phyloP scores from a whole-genome alignment of 495 filamentous ascomycete genomes.

The Xylaria longipes region DNA sequence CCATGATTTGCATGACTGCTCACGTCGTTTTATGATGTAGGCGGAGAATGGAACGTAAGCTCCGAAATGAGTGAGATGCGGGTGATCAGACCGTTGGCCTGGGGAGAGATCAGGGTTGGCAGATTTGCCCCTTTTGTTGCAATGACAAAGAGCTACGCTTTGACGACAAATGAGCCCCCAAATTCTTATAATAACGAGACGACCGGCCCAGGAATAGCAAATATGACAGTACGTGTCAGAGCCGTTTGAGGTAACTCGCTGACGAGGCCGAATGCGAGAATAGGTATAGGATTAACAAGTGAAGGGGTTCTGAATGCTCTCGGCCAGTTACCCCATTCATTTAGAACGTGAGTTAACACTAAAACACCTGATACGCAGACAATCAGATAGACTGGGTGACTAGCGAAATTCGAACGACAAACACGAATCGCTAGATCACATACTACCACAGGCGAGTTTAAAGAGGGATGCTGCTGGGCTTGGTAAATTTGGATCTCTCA shows the following conservation, averaged over 20 bases:
- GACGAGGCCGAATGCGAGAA: background rate
- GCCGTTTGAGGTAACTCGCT: background rate
- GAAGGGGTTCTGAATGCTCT: background rate
- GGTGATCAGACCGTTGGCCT: constrained; percentile 26
- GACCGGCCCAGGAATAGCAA: background rate
- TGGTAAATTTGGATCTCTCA: constrained; percentile 13
- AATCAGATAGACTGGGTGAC: background rate
- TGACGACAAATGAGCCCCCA: background rate
- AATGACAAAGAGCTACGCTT: background rate
- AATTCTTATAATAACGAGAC: background rate
- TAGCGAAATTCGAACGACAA: background rate
- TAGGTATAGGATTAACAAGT: background rate
- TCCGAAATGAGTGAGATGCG: constrained; percentile 24
- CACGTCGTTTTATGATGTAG: constrained; percentile 31
- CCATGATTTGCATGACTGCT: constrained; percentile 31
- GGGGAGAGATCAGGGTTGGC: constrained; percentile 10
- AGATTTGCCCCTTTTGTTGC: constrained; percentile 3
- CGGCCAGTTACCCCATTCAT: constrained; percentile 13
- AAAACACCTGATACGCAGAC: constrained; percentile 15
- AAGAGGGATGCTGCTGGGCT: constrained; percentile 1
- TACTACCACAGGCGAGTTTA: background rate
- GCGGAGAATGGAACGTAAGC: constrained; percentile 32
- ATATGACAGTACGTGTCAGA: background rate
- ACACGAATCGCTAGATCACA: constrained; percentile 12
- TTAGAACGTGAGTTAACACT: background rate